Conservation (phyloP, 2,329 filamentous ascomycete species). For the Blastomyces gilchristii region DNA sequence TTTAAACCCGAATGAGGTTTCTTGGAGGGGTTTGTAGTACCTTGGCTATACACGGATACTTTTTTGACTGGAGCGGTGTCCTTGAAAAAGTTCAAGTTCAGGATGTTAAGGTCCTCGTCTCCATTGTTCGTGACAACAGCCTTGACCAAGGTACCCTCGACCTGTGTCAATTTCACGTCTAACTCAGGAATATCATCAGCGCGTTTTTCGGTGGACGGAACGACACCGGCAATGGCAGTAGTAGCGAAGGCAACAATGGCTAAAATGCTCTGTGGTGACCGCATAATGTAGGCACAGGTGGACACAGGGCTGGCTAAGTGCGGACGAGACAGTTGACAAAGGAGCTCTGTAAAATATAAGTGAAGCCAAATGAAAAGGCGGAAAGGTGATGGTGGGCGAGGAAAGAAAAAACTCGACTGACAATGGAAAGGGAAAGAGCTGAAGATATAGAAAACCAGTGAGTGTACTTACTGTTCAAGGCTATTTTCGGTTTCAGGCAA, state of each 20-base stretch:
- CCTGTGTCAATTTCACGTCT: constrained; percentile 25
- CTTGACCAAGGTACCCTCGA: constrained; percentile 27
- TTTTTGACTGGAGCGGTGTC: constrained; percentile 29
- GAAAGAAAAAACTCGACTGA: background rate
- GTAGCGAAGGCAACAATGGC: constrained; percentile 11
- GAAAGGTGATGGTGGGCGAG: background rate
- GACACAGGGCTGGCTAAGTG: background rate
- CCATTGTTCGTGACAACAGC: constrained; percentile 29
- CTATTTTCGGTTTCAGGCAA: background rate
- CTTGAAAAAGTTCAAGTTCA: constrained; percentile 30
- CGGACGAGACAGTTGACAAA: background rate
- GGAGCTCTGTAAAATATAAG: background rate
- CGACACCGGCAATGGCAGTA: constrained; percentile 17
- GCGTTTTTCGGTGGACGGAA: constrained; percentile 18
- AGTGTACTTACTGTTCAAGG: background rate
- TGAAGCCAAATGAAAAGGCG: background rate
- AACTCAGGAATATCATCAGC: constrained; percentile 17
- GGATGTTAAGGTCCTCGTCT: constrained; percentile 24
- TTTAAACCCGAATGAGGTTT: background rate
- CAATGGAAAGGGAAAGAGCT: background rate
- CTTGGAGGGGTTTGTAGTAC: constrained; percentile 15
- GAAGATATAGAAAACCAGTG: background rate
- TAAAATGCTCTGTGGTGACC: constrained; percentile 18
- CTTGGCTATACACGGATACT: constrained; percentile 25
- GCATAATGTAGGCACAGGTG: background rate